Percentiles rank a stretch among this genome's conserved stretches.
Evolutionary conservation across 257 asterid genomes (phyloP).

Genomic region (Paraleonurus japonicus): DNA sequence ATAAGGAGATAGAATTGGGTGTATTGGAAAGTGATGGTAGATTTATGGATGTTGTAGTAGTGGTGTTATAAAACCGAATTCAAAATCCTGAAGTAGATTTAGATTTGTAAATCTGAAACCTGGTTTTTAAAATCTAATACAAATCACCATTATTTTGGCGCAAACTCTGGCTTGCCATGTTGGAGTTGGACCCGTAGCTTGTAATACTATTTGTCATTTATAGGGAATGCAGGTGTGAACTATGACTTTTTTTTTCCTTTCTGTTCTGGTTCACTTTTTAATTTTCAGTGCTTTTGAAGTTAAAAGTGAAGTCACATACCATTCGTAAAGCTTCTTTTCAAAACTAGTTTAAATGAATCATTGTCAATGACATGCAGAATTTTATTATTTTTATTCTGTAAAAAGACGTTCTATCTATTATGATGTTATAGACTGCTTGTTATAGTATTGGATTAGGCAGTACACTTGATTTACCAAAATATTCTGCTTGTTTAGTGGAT

Average conservation of each 20-base stretch:
- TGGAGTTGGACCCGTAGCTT: too few species aligned
- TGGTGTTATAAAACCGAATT: too few species aligned
- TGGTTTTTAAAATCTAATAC: too few species aligned
- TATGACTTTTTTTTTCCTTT: neutral
- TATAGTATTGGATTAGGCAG: neutral
- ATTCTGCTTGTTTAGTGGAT: neutral
- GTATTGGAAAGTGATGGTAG: too few species aligned
- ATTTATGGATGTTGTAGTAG: too few species aligned
- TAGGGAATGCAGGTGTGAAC: neutral
- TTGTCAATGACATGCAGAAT: neutral
- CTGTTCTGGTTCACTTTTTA: neutral
- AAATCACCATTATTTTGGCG: neutral
- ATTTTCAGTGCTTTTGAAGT: neutral
- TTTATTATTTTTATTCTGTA: neutral
- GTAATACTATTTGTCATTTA: neutral
- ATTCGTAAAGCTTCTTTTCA: slow-evolving; percentile 15
- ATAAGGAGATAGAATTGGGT: too few species aligned
- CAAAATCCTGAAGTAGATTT: too few species aligned
- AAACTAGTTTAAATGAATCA: slow-evolving; percentile 1
- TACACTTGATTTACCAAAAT: slow-evolving; percentile 4
- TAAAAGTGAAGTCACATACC: too few species aligned
- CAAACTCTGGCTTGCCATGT: neutral
- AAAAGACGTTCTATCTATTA: neutral
- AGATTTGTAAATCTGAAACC: too few species aligned
- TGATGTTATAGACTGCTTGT: neutral